Conservation (phyloP, 441 rosid species). For the Erysimum pusillum region DNA sequence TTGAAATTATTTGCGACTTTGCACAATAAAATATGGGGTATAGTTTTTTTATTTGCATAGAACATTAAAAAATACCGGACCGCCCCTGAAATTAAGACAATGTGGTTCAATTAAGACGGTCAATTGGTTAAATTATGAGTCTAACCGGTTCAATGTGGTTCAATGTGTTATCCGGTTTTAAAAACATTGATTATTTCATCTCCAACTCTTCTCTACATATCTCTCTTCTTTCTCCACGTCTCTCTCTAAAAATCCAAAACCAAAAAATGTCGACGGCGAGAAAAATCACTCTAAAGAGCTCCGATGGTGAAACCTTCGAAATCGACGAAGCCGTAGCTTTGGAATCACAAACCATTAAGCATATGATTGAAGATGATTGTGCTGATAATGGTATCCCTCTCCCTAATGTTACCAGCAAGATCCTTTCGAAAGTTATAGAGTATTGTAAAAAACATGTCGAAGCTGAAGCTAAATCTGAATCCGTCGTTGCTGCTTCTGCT, state of each 20-base stretch:
- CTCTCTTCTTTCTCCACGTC: neutral
- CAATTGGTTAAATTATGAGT: too few species aligned
- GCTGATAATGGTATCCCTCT: constrained; percentile 20
- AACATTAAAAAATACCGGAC: too few species aligned
- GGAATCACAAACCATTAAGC: constrained; percentile 13
- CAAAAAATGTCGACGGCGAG: constrained; percentile 4
- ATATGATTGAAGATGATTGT: constrained; percentile 32
- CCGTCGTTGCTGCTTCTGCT: constrained; percentile 19
- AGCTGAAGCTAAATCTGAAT: constrained; percentile 44
- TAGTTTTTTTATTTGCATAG: too few species aligned
- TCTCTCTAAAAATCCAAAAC: neutral
- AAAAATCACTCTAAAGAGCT: constrained; percentile 21
- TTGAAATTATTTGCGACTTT: too few species aligned
- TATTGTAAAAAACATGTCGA: constrained; percentile 26
- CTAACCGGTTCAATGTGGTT: neutral
- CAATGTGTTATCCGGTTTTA: neutral
- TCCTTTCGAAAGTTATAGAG: constrained; percentile 22
- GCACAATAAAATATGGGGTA: too few species aligned
- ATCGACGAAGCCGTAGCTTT: constrained; percentile 19
- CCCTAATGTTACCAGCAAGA: constrained; percentile 20
- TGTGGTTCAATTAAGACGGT: too few species aligned
- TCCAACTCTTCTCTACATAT: neutral
- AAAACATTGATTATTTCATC: neutral
- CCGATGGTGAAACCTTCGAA: constrained; percentile 27
- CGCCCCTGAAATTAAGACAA: too few species aligned